These are phyloP conservation scores for Echinochloa phyllopogon DNA, from an alignment of 176 grass and related monocot species.

Conservation along the genomic window DNA sequence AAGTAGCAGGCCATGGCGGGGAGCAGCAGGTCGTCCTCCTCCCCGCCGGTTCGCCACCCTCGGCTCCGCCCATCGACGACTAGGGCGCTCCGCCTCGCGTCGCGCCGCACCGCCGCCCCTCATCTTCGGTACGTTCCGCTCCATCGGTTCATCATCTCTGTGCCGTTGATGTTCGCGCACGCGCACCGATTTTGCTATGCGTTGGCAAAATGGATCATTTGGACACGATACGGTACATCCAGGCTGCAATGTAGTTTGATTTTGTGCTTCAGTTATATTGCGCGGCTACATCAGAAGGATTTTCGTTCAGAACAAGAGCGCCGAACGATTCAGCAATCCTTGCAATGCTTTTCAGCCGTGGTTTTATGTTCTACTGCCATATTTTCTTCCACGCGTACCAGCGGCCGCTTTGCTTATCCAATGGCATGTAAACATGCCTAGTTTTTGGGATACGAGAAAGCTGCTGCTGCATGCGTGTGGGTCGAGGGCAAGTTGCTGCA, in stretches of 20 bases:
- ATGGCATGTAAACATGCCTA: no score
- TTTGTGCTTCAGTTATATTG: neutral
- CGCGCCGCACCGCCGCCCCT: slow-evolving; percentile 3
- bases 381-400: no score
- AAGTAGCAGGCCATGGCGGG: slow-evolving; percentile 20
- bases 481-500: no score
- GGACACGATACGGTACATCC: neutral
- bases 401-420: no score
- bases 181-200: neutral
- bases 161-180: no score
- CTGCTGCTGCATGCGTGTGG: no score
- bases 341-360: neutral
- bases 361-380: slow-evolving; percentile 22
- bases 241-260: neutral
- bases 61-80: slow-evolving; percentile 15
- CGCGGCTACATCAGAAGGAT: neutral
- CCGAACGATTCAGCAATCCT: no score
- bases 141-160: no score
- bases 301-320: neutral
- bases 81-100: slow-evolving; percentile 29
- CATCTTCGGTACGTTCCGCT: neutral
- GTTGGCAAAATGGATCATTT: neutral
- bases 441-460: no score
- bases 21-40: neutral
- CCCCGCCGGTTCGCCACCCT: neutral